Conservation (phyloP, 2,329 filamentous ascomycete species). For the Hymenoscyphus scutula region DNA sequence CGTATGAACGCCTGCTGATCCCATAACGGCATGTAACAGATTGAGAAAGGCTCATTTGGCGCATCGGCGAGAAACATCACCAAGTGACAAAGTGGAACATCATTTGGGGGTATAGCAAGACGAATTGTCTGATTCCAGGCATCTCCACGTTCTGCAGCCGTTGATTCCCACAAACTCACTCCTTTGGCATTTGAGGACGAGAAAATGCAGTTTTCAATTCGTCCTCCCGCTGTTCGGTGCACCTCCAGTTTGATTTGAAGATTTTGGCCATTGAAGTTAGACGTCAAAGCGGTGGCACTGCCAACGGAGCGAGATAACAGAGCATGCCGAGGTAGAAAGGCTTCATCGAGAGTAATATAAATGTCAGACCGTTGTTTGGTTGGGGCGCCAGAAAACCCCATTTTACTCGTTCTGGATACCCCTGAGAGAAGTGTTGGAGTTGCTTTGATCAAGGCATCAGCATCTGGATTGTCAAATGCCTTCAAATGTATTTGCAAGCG, state of each 20-base stretch:
- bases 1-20: constrained; percentile 84
- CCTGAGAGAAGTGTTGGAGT: constrained; percentile 86
- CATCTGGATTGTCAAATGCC: constrained; percentile 73
- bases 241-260: constrained; percentile 89
- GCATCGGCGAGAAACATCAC: constrained; percentile 88
- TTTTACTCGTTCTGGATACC: constrained; percentile 77
- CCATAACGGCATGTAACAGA: constrained; percentile 94
- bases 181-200: constrained; percentile 77
- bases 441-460: constrained; percentile 76
- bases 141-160: constrained; percentile 73
- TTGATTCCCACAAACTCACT: constrained; percentile 84
- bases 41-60: constrained; percentile 82
- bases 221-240: constrained; percentile 71
- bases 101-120: constrained; percentile 71
- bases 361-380: constrained; percentile 90
- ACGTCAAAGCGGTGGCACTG: constrained; percentile 69
- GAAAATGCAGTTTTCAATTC: constrained; percentile 84
- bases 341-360: constrained; percentile 81
- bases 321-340: constrained; percentile 74
- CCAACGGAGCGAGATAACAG: constrained; percentile 65
- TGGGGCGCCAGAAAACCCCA: constrained; percentile 91
- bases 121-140: constrained; percentile 87
- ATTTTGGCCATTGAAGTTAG: constrained; percentile 64
- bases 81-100: constrained; percentile 80
- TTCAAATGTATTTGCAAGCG: constrained; percentile 77